phyloP scores from a whole-genome alignment of 345 rosid species.

The Populus ilicifolia region DNA sequence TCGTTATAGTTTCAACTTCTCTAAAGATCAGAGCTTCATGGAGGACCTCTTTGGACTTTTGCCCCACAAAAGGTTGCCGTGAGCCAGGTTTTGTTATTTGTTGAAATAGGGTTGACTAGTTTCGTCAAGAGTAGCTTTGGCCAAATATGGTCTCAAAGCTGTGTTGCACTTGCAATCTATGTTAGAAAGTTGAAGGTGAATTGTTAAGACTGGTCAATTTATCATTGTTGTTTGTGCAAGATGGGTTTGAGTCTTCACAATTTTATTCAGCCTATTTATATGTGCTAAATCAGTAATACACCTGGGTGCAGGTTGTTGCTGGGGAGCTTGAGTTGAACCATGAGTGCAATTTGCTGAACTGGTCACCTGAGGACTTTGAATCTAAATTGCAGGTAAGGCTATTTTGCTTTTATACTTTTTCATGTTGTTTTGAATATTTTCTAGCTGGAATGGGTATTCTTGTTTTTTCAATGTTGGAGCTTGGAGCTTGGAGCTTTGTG shows the following conservation, averaged over 20 bases:
- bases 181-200: too few relatives aligned
- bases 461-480: not conserved
- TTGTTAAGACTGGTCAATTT: too few relatives aligned
- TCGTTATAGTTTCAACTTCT: not conserved
- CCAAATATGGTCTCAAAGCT: too few relatives aligned
- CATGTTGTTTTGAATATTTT: not conserved
- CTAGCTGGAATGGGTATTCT: not conserved
- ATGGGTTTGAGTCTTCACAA: too few relatives aligned
- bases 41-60: not conserved
- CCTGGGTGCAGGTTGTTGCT: constrained; percentile 73
- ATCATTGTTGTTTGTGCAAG: too few relatives aligned
- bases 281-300: constrained; percentile 8
- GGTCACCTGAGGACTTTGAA: constrained; percentile 98
- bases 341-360: constrained; percentile 79
- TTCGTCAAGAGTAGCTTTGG: too few relatives aligned
- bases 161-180: too few relatives aligned
- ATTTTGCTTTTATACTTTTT: not conserved
- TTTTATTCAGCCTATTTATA: not conserved
- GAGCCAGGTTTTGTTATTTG: too few relatives aligned
- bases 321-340: constrained; percentile 94
- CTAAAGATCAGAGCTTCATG: not conserved
- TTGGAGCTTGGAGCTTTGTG: not conserved
- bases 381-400: constrained; percentile 78
- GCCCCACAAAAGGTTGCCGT: too few relatives aligned
- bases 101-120: too few relatives aligned